Conservation (phyloP, 306 rosid genomes). For the Neltuma alba region DNA sequence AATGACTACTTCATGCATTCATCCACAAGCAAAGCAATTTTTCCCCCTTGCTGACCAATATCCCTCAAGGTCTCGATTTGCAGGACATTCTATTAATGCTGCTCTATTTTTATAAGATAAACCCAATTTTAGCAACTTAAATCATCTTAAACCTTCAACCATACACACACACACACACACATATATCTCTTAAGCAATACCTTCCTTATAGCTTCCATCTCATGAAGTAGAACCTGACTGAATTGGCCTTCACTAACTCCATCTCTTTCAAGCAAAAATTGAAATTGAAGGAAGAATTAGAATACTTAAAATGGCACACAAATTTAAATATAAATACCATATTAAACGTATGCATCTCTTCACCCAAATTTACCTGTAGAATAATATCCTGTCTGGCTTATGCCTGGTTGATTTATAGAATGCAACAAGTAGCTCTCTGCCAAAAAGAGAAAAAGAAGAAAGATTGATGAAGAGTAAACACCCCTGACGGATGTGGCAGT, state of each 20-base stretch:
- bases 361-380: conserved; percentile 65
- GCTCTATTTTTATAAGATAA: neutral
- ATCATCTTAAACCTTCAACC: neutral
- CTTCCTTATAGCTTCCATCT: conserved; percentile 81
- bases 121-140: neutral
- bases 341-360: neutral
- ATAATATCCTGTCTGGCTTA: conserved; percentile 58
- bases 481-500: neutral
- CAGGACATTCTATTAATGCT: neutral
- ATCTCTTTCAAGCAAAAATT: conserved; percentile 52
- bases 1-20: neutral
- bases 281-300: neutral
- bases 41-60: neutral
- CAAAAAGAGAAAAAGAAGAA: neutral
- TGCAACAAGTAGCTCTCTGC: conserved; percentile 65
- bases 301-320: neutral
- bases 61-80: neutral
- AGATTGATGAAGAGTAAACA: neutral
- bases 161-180: too few species aligned
- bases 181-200: too few species aligned
- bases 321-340: neutral
- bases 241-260: conserved; percentile 90
- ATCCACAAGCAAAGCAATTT: neutral
- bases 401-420: conserved; percentile 35
- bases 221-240: conserved; percentile 71